These are phyloP conservation scores for Lumnitzera racemosa DNA, from an alignment of 345 rosid species.

Conservation along the genomic window DNA sequence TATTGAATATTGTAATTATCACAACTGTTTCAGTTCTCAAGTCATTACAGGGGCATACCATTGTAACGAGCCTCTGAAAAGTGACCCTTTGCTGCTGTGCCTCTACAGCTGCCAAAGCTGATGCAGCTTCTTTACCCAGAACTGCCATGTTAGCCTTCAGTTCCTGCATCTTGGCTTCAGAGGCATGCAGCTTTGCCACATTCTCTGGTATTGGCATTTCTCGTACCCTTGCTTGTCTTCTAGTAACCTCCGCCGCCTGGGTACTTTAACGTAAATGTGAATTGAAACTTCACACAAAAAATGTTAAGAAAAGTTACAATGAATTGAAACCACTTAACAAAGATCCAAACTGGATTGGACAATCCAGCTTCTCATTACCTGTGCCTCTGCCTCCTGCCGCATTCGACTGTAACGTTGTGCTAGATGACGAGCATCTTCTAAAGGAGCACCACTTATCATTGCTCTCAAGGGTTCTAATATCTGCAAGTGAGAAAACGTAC, in stretches of 20 bases:
- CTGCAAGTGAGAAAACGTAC: conserved; percentile 18
- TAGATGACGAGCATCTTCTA: conserved; percentile 95
- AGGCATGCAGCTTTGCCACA: conserved; percentile 80
- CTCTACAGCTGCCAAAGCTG: conserved; percentile 95
- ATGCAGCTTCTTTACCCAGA: conserved; percentile 93
- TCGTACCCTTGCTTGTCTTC: conserved; percentile 69
- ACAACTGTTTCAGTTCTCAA: not conserved
- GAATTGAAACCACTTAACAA: conserved; percentile 2
- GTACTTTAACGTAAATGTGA: conserved; percentile 25
- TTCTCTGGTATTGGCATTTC: conserved; percentile 89
- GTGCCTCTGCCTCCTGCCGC: conserved; percentile 96
- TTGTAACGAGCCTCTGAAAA: conserved; percentile 86
- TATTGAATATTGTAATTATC: conserved; percentile 5
- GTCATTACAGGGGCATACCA: conserved; percentile 33
- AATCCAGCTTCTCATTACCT: conserved; percentile 38
- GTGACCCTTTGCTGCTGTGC: conserved; percentile 88
- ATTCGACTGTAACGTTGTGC: conserved; percentile 98
- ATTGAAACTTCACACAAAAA: conserved; percentile 11
- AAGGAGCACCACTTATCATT: conserved; percentile 63
- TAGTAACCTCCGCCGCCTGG: conserved; percentile 76
- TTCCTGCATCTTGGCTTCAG: conserved; percentile 82
- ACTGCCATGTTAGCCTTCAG: conserved; percentile 86
- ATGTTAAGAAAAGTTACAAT: not conserved
- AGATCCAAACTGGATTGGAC: conserved; percentile 1
- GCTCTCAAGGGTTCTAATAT: conserved; percentile 91